phyloP scores from a whole-genome alignment of 1,284 basidiomycete species.

The Cryptococcus sp. region DNA sequence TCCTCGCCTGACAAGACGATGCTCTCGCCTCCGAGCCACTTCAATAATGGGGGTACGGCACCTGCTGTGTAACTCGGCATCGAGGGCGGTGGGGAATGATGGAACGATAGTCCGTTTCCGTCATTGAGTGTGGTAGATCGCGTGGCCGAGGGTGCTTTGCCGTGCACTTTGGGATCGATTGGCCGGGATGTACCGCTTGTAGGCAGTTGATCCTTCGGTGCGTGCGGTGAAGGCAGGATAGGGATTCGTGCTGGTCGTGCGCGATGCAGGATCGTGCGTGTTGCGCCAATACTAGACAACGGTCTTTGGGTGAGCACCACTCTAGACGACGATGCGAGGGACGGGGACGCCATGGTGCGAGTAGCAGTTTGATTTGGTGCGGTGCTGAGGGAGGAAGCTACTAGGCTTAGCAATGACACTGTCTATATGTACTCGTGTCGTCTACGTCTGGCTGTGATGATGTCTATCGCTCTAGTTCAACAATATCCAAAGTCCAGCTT shows the following conservation, averaged over 20 bases:
- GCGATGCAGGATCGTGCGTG: conserved; percentile 38
- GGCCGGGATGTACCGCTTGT: conserved; percentile 46
- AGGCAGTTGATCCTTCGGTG: conserved; percentile 27
- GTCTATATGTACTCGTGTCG: no score
- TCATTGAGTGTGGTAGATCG: conserved; percentile 17
- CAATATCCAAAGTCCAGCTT: neutral
- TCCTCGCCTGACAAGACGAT: conserved; percentile 39
- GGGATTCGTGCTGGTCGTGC: conserved; percentile 46
- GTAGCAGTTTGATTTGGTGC: neutral
- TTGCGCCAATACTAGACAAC: conserved; percentile 11
- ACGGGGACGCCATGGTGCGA: conserved; percentile 11
- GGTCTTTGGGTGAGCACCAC: conserved; percentile 10
- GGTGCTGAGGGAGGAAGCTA: neutral
- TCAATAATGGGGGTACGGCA: conserved; percentile 35
- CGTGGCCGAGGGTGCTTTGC: conserved; percentile 12
- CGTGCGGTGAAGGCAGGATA: conserved; percentile 34
- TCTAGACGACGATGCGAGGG: conserved; percentile 24
- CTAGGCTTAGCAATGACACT: neutral
- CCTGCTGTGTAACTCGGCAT: conserved; percentile 47
- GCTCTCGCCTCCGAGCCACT: conserved; percentile 38
- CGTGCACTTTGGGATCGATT: conserved; percentile 18
- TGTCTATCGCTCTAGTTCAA: neutral
- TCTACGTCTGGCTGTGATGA: no score
- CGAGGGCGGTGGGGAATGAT: conserved; percentile 47
- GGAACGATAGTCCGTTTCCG: conserved; percentile 35